Conservation (phyloP, 2,329 filamentous ascomycete species). For the Exophiala sp. region DNA sequence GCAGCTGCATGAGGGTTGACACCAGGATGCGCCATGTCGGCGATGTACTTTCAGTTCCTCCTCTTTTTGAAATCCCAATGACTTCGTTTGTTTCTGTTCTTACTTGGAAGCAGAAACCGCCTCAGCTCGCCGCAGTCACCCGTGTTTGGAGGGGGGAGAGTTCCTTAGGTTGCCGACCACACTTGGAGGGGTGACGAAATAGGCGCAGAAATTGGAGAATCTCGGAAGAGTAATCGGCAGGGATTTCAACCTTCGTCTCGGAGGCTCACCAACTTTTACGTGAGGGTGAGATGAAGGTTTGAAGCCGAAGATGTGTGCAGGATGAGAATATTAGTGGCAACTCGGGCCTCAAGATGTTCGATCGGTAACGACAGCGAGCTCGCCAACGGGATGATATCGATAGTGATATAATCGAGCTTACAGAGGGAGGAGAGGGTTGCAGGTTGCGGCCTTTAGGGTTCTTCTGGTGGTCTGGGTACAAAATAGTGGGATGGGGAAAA, state of each 20-base stretch:
- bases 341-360: not conserved
- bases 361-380: constrained; percentile 19
- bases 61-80: constrained; percentile 12
- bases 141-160: constrained; percentile 14
- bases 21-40: constrained; percentile 28
- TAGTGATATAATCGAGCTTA: constrained; percentile 20
- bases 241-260: constrained; percentile 19
- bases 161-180: constrained; percentile 22
- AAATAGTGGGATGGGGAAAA: constrained; percentile 9
- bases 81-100: constrained; percentile 1
- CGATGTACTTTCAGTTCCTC: constrained; percentile 12
- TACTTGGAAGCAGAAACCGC: not conserved
- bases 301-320: constrained; percentile 5
- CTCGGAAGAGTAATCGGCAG: constrained; percentile 22
- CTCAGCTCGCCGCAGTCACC: constrained; percentile 16
- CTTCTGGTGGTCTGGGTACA: too few species aligned
- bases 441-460: constrained; percentile 7
- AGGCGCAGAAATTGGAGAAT: constrained; percentile 27
- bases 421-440: constrained; percentile 13
- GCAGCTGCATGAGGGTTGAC: constrained; percentile 47
- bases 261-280: constrained; percentile 1
- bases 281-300: constrained; percentile 1
- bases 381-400: constrained; percentile 3
- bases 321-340: constrained; percentile 11
- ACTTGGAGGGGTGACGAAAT: constrained; percentile 21